Base-by-base conservation (phyloP, 2,329 filamentous ascomycete species). In the Exutisphaerella laricina region DNA sequence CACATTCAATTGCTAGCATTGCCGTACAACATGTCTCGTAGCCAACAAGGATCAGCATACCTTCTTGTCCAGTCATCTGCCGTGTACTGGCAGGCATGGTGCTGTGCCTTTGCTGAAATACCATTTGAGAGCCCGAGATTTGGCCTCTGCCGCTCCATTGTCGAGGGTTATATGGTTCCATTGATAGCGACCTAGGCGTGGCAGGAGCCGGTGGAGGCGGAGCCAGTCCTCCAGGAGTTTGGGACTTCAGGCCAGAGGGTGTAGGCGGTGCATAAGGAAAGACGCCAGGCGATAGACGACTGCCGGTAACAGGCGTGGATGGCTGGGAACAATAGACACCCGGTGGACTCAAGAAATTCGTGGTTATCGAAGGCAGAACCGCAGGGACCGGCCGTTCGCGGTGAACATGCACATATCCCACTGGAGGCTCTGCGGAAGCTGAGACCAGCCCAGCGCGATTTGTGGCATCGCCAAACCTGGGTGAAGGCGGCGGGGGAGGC, bases 1-100 rank as follows among this genome's bases (percentile, higher is more conserved):
- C n/a, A n/a, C n/a, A n/a, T n/a, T 33, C 20, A 5, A 28, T 14
- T n/a, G 13, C 14, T 10, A 14, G 16, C 12, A 38, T 23, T 28
- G 22, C 14, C n/a, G n/a, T 16, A 16, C 35, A 13, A 43, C 39
- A 32, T 45, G 44, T 25, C 21, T 23, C 32, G 16, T 23, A 43
- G n/a, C n/a, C n/a, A n/a, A n/a, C n/a, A n/a, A n/a, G n/a, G n/a
- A n/a, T n/a, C n/a, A n/a, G 59, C 54, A 49, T 66, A 72, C 70
- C 66, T 66, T 73, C 71, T 70, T 71, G 72, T 39, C 67, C 71
- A 13, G 68, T 70, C 6, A 66, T 49, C 22, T 71, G 67, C 42
- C 60, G 53, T 13, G 64, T 60, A 28, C 62, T 61, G 39, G 49
- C 28, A 55, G 57, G 37, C 55, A 59, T 36, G 40, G 54, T 22